These are phyloP conservation scores for Ceratobasidium sp. DNA, from an alignment of 1,284 basidiomycete genomes.

Conservation along the genomic window DNA sequence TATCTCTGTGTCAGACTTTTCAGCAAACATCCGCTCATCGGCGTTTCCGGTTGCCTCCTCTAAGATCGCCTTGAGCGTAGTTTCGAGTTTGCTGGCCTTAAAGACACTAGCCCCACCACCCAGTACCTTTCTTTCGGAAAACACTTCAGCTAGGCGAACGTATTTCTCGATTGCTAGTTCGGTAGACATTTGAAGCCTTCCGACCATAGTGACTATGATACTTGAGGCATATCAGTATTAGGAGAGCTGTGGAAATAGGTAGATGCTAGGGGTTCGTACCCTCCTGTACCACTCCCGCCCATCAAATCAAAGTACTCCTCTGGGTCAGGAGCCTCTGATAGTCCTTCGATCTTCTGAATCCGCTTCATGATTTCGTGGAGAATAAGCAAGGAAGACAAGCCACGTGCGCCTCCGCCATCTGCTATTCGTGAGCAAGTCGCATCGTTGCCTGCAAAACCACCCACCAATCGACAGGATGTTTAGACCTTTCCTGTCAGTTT, in stretches of 20 bases:
- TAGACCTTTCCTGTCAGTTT: neutral
- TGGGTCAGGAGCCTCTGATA: neutral
- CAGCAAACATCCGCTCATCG: neutral
- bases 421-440: no score
- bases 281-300: conserved; percentile 26
- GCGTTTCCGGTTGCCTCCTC: neutral
- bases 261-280: neutral
- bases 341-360: neutral
- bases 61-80: neutral
- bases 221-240: conserved; percentile 39
- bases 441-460: neutral
- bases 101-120: neutral
- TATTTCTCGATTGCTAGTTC: neutral
- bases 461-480: conserved; percentile 1
- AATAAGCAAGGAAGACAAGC: conserved; percentile 3
- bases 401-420: conserved; percentile 22
- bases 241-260: neutral
- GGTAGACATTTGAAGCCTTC: neutral
- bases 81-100: conserved; percentile 9
- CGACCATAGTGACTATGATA: conserved; percentile 53
- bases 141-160: neutral
- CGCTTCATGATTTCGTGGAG: conserved; percentile 14
- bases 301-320: conserved; percentile 10
- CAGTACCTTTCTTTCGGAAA: neutral
- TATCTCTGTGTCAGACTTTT: neutral